These are phyloP conservation scores for Nannizzia gypsea DNA, from an alignment of 2,329 filamentous ascomycete species.

Conservation along the genomic window DNA sequence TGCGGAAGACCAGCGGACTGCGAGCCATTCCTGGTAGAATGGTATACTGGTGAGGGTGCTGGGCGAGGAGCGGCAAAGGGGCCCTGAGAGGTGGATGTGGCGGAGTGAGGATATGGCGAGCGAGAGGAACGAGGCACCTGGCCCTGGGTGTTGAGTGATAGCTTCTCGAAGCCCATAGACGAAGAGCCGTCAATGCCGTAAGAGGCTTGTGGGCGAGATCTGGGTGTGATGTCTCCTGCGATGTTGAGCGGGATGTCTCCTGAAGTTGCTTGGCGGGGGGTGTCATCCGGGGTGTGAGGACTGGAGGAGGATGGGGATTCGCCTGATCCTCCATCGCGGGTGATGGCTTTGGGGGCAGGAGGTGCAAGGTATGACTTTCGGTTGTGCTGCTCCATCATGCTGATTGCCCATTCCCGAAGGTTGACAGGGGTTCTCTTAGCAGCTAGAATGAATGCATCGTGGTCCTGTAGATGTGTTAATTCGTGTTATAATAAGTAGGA, in stretches of 20 bases:
- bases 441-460: slow-evolving; percentile 87
- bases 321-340: slow-evolving; percentile 44
- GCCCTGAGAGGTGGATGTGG: slow-evolving; percentile 9
- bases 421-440: slow-evolving; percentile 95
- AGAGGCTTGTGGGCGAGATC: slow-evolving; percentile 2
- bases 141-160: slow-evolving; percentile 24
- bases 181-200: slow-evolving; percentile 18
- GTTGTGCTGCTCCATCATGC: slow-evolving; percentile 89
- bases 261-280: slow-evolving; percentile 46
- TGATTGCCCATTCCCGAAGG: slow-evolving; percentile 82
- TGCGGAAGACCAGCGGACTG: slow-evolving; percentile 53
- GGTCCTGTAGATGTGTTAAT: slow-evolving; percentile 48
- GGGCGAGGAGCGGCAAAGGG: slow-evolving; percentile 10
- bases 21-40: slow-evolving; percentile 13
- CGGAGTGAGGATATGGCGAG: slow-evolving; percentile 7
- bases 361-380: slow-evolving; percentile 87
- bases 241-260: slow-evolving; percentile 56
- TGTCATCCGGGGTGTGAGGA: slow-evolving; percentile 25
- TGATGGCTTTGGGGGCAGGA: slow-evolving; percentile 64
- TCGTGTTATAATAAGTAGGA: background rate
- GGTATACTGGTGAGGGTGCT: slow-evolving; percentile 10
- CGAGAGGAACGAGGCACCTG: slow-evolving; percentile 1
- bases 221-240: slow-evolving; percentile 14
- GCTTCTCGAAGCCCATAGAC: slow-evolving; percentile 33
- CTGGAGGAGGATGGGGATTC: slow-evolving; percentile 42